These are phyloP conservation scores for Hanseniaspora singularis DNA, from an alignment of 805 yeast species.

Conservation along the genomic window DNA sequence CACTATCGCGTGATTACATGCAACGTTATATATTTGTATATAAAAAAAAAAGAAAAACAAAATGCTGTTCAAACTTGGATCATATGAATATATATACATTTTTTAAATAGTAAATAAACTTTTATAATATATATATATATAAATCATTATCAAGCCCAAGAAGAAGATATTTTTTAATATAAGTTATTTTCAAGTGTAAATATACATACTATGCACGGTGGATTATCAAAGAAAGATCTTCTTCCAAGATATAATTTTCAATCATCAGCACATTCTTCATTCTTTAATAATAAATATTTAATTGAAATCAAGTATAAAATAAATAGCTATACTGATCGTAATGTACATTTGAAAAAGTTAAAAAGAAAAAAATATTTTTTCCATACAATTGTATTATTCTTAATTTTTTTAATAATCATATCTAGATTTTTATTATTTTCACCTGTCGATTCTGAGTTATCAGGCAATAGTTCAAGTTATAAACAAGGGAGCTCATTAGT, in stretches of 20 bases:
- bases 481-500: background rate
- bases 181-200: background rate
- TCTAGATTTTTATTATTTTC: background rate
- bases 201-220: background rate
- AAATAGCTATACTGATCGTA: background rate
- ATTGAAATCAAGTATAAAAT: background rate
- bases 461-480: background rate
- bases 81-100: too few species aligned
- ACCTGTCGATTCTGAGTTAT: background rate
- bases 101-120: too few species aligned
- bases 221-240: background rate
- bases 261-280: background rate
- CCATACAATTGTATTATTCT: background rate
- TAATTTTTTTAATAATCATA: background rate
- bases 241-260: conserved; percentile 7
- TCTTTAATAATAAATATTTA: too few species aligned
- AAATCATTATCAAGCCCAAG: too few species aligned
- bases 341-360: background rate
- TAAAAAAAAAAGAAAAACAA: too few species aligned
- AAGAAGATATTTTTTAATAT: background rate
- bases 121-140: too few species aligned
- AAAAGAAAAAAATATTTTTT: background rate
- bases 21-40: too few species aligned
- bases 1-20: too few species aligned
- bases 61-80: too few species aligned